phyloP scores from a whole-genome alignment of 2,329 filamentous ascomycete genomes.

The Bipolaris bicolor region DNA sequence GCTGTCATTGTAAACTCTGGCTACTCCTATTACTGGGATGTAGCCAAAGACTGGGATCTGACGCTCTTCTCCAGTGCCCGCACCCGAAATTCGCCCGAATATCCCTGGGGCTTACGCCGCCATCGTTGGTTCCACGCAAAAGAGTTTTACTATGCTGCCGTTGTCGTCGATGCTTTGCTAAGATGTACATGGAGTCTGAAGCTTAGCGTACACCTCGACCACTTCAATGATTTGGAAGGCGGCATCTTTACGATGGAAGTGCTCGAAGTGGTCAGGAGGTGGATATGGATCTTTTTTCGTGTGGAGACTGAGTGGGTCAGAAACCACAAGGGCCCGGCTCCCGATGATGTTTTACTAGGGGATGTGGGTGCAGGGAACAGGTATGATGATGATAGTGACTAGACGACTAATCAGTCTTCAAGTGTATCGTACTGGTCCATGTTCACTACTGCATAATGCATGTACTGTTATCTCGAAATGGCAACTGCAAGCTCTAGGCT shows the following conservation, averaged over 20 bases:
- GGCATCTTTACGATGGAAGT: slow-evolving; percentile 88
- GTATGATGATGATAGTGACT: slow-evolving; percentile 65
- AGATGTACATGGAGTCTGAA: slow-evolving; percentile 93
- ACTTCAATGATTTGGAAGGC: slow-evolving; percentile 83
- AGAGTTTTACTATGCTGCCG: slow-evolving; percentile 80
- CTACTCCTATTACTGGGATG: slow-evolving; percentile 99
- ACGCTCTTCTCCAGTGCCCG: slow-evolving; percentile 71
- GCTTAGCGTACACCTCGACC: slow-evolving; percentile 79
- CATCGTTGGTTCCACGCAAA: slow-evolving; percentile 74
- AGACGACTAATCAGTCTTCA: background rate
- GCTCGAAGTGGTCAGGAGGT: slow-evolving; percentile 84
- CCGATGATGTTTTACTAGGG: slow-evolving; percentile 75
- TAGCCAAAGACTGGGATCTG: slow-evolving; percentile 95
- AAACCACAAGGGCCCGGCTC: slow-evolving; percentile 62
- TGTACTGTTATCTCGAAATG: no score
- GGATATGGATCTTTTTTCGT: slow-evolving; percentile 97
- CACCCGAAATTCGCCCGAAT: slow-evolving; percentile 65
- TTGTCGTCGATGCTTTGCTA: slow-evolving; percentile 77
- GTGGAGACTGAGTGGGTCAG: slow-evolving; percentile 88
- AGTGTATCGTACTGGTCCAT: background rate
- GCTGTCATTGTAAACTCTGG: slow-evolving; percentile 82
- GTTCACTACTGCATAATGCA: no score
- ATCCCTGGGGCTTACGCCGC: slow-evolving; percentile 78
- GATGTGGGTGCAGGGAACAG: slow-evolving; percentile 66
- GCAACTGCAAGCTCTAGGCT: no score